Evolutionary conservation across 768 basidiomycete genomes (phyloP).

Genomic region (Podaxis pistillaris): DNA sequence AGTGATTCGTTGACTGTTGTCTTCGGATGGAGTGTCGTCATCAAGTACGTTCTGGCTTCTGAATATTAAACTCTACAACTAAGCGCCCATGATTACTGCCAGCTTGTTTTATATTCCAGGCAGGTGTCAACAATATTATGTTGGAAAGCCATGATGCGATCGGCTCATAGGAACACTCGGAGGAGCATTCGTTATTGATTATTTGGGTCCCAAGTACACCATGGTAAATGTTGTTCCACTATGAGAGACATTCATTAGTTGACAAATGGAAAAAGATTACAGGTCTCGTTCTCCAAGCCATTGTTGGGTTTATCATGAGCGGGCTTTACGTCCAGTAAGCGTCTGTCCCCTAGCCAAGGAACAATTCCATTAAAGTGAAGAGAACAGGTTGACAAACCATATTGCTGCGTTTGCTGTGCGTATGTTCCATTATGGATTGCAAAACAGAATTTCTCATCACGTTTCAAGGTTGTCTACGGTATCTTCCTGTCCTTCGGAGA

Average conservation of each 20-base stretch:
- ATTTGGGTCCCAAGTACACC: slow-evolving; percentile 70
- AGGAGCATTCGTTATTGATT: slow-evolving; percentile 76
- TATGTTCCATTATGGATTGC: background rate
- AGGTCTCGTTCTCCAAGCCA: slow-evolving; percentile 64
- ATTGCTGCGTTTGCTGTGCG: slow-evolving; percentile 75
- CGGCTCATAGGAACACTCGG: slow-evolving; percentile 51
- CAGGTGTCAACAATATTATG: background rate
- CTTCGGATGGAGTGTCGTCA: slow-evolving; percentile 84
- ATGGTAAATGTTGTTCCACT: slow-evolving; percentile 45
- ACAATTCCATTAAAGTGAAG: background rate
- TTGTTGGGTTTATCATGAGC: slow-evolving; percentile 89
- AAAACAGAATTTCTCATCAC: background rate
- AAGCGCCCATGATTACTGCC: background rate
- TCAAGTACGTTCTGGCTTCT: slow-evolving; percentile 53
- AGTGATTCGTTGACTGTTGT: slow-evolving; percentile 51
- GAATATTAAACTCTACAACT: background rate
- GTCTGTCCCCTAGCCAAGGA: background rate
- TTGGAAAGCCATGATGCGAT: slow-evolving; percentile 40
- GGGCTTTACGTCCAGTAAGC: slow-evolving; percentile 63
- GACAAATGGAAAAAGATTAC: slow-evolving; percentile 42
- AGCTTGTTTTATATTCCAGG: slow-evolving; percentile 43
- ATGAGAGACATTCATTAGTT: background rate
- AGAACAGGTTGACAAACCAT: slow-evolving; percentile 50
- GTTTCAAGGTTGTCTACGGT: slow-evolving; percentile 73
- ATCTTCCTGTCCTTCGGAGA: slow-evolving; percentile 91